A percentile compares a stretch with the other conserved stretches of the same genome.
Evolutionary conservation across 2,329 filamentous ascomycete genomes (phyloP).

Genomic region (Nannizzia gypsea): DNA sequence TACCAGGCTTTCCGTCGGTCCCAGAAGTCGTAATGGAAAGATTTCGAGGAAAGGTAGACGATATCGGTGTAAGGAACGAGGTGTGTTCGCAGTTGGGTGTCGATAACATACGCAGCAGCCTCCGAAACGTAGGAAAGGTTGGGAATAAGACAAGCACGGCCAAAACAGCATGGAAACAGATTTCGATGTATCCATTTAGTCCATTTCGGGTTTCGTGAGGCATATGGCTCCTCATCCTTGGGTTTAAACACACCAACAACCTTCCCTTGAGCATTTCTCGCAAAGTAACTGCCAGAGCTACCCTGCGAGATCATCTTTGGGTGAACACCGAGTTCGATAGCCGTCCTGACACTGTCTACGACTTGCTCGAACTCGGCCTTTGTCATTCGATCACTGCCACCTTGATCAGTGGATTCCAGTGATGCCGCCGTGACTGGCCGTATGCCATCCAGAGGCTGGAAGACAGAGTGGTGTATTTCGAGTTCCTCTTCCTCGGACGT

Average conservation of each 20-base stretch:
- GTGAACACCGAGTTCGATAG: conserved; percentile 83
- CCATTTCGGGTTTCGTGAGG: conserved; percentile 95
- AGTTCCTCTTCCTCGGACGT: conserved; percentile 69
- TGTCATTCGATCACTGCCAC: conserved; percentile 52
- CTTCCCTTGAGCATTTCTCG: conserved; percentile 78
- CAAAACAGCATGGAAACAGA: conserved; percentile 93
- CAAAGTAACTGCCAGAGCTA: conserved; percentile 97
- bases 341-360: conserved; percentile 77
- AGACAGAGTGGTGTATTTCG: conserved; percentile 96
- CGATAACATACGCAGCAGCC: conserved; percentile 89
- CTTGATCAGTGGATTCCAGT: conserved; percentile 43
- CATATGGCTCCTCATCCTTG: conserved; percentile 97
- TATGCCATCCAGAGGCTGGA: conserved; percentile 81
- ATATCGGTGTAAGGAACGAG: conserved; percentile 95
- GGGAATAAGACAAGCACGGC: conserved; percentile 86
- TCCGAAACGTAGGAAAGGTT: conserved; percentile 97
- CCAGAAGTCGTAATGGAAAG: conserved; percentile 98
- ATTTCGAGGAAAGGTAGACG: conserved; percentile 85
- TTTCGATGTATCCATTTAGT: conserved; percentile 99
- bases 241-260: conserved; percentile 97
- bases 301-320: conserved; percentile 95
- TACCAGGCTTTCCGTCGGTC: conserved; percentile 78
- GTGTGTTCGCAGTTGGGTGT: conserved; percentile 77
- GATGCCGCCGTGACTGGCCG: conserved; percentile 65
- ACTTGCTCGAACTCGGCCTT: conserved; percentile 74